These are phyloP conservation scores for Tolypocladium ovalisporum DNA, from an alignment of 2,329 filamentous ascomycete genomes.

Conservation along the genomic window DNA sequence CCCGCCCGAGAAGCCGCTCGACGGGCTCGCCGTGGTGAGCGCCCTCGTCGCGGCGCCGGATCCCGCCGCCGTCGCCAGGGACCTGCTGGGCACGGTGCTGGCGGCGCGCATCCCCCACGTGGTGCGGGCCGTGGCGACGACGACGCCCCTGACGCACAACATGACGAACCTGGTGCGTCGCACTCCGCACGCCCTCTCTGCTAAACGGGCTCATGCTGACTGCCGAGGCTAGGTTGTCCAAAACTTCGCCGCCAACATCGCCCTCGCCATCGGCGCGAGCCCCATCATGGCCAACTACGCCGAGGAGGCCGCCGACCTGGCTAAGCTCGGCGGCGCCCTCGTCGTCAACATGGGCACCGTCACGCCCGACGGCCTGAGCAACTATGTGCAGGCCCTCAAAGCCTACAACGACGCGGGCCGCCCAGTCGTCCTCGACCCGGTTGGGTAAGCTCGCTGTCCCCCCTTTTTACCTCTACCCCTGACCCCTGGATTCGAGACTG, in stretches of 20 bases:
- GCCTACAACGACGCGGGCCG: conserved; percentile 72
- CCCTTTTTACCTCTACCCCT: background rate
- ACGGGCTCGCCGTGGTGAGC: conserved; percentile 82
- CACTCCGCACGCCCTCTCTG: background rate
- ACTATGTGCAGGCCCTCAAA: conserved; percentile 61
- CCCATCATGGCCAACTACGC: conserved; percentile 92
- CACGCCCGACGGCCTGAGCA: conserved; percentile 60
- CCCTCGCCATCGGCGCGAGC: conserved; percentile 71
- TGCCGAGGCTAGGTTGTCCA: conserved; percentile 54
- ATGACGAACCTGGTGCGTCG: conserved; percentile 75
- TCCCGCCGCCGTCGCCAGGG: conserved; percentile 49
- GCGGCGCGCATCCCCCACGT: conserved; percentile 41
- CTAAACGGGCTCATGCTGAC: background rate
- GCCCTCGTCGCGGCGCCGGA: conserved; percentile 69
- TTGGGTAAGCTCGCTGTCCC: conserved; percentile 46
- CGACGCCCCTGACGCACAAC: conserved; percentile 75
- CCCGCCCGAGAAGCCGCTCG: conserved; percentile 45
- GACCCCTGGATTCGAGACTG: background rate
- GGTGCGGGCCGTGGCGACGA: conserved; percentile 48
- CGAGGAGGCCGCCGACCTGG: conserved; percentile 72
- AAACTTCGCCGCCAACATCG: conserved; percentile 88
- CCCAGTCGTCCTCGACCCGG: conserved; percentile 78
- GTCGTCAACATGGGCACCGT: conserved; percentile 95
- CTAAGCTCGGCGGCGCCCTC: conserved; percentile 62
- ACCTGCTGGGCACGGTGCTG: conserved; percentile 35